phyloP scores from a whole-genome alignment of 805 yeast species.

The Blastobotrys muscicola region DNA sequence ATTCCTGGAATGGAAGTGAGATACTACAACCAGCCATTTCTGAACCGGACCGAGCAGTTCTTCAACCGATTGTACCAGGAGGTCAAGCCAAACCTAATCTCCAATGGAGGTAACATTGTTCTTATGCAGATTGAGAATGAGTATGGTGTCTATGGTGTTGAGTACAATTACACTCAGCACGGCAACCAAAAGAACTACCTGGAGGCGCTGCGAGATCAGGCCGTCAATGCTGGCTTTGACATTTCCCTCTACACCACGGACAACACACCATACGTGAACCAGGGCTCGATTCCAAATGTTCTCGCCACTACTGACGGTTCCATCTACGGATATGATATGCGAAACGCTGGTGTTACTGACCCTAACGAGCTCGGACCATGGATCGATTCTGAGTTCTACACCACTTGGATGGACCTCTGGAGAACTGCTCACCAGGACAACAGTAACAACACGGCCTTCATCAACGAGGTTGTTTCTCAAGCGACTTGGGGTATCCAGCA shows the following conservation, averaged over 20 bases:
- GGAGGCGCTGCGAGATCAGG: neutral
- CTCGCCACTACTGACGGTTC: slow-evolving; percentile 2
- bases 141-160: neutral
- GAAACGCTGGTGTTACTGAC: neutral
- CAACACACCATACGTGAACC: neutral
- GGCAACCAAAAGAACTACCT: neutral
- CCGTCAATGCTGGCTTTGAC: slow-evolving; percentile 2
- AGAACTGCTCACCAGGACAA: neutral
- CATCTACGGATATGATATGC: neutral
- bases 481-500: neutral
- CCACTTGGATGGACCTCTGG: slow-evolving; percentile 6
- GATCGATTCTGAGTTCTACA: slow-evolving; percentile 3
- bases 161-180: neutral
- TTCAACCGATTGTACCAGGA: slow-evolving; percentile 1
- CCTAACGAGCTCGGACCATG: slow-evolving; percentile 1
- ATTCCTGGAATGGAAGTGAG: slow-evolving; percentile 1
- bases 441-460: neutral
- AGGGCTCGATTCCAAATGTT: neutral
- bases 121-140: slow-evolving; percentile 5
- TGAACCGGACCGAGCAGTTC: neutral
- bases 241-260: slow-evolving; percentile 5
- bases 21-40: neutral
- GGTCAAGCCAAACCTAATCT: neutral
- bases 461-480: neutral
- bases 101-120: slow-evolving; percentile 4